Conservation (phyloP, 495 filamentous ascomycete species). For the Penicillium subrubescens region DNA sequence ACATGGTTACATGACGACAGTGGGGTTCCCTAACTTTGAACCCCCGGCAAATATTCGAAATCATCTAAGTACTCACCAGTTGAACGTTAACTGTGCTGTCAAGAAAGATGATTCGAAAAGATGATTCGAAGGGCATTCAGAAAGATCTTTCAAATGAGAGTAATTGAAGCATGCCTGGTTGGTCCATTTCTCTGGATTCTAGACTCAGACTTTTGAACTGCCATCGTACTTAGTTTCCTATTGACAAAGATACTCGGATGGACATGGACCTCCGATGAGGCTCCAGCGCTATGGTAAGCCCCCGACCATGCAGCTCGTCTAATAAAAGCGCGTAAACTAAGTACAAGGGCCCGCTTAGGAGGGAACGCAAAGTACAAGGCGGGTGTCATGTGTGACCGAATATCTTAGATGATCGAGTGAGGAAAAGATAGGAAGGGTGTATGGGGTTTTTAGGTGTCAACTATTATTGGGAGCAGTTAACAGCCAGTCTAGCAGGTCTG, state of each 20-base stretch:
- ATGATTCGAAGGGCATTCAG: no score
- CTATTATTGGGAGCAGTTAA: no score
- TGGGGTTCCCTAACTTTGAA: no score
- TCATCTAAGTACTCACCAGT: no score
- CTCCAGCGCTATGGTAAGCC: not conserved
- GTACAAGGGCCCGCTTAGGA: not conserved
- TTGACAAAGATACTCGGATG: not conserved
- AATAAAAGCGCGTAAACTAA: not conserved
- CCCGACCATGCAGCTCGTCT: not conserved
- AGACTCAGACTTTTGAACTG: not conserved
- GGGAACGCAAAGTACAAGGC: not conserved
- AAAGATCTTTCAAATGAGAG: no score
- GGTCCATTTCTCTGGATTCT: no score
- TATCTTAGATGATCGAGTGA: no score
- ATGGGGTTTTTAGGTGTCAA: no score
- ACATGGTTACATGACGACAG: not conserved
- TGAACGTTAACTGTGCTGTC: no score
- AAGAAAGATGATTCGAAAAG: no score
- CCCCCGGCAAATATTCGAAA: no score
- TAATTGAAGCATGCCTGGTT: no score
- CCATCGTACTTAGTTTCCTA: not conserved
- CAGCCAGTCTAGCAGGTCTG: not conserved
- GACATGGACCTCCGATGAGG: slow-evolving; percentile 1
- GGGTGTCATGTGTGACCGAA: not conserved
- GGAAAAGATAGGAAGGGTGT: not conserved